These are phyloP conservation scores for Dioscorea cayenensis DNA, from an alignment of 116 monocot species.

Conservation along the genomic window DNA sequence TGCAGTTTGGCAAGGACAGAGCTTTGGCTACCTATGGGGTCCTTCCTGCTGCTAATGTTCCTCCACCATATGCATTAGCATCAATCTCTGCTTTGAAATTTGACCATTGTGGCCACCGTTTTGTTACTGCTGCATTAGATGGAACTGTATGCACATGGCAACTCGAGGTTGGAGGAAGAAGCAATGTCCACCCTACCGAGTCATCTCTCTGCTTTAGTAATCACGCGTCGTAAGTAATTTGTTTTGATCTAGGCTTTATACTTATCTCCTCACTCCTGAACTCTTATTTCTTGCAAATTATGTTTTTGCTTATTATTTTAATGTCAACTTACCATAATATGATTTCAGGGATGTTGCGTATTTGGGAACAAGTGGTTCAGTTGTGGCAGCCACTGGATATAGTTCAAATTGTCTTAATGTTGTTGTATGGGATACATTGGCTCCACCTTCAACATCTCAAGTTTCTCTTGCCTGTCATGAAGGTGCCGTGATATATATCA, in stretches of 20 bases:
- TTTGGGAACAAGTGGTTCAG: constrained; percentile 74
- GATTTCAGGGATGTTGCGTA: constrained; percentile 76
- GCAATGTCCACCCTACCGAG: constrained; percentile 73
- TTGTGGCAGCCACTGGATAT: constrained; percentile 86
- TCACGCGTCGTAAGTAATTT: constrained; percentile 70
- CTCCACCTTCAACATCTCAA: constrained; percentile 70
- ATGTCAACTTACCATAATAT: background rate
- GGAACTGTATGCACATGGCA: constrained; percentile 95
- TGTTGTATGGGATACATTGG: constrained; percentile 94
- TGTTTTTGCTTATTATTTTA: background rate
- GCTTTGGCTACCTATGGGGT: constrained; percentile 87
- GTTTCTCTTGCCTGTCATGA: constrained; percentile 90
- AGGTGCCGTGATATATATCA: constrained; percentile 38
- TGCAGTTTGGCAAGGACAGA: constrained; percentile 91
- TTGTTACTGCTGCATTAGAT: constrained; percentile 87
- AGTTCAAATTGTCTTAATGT: constrained; percentile 70
- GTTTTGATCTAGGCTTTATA: background rate
- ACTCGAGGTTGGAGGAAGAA: constrained; percentile 87
- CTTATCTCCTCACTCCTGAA: background rate
- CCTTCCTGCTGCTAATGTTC: constrained; percentile 72
- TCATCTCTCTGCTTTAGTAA: constrained; percentile 78
- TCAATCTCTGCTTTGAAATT: constrained; percentile 82
- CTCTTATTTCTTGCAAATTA: too few relatives aligned
- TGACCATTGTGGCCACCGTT: constrained; percentile 83
- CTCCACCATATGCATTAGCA: constrained; percentile 73